Percentiles rank a stretch among this genome's conserved stretches.
Evolutionary conservation across 1,139 yeast genomes (phyloP).

Genomic region (Debaryomycetaceae sp.): DNA sequence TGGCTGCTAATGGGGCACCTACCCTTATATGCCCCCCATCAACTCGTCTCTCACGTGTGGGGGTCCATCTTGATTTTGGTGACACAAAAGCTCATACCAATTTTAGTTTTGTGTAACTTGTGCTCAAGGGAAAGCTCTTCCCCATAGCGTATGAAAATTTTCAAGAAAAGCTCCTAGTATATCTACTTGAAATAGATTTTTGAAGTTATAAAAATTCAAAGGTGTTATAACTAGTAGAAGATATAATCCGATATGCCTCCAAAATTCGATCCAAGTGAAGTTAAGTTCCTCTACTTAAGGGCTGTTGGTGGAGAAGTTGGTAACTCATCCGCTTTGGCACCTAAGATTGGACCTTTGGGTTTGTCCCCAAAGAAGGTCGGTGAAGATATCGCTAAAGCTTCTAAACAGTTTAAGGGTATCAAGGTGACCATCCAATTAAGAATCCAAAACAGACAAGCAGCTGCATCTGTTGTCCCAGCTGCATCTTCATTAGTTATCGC

Average conservation of each 20-base stretch:
- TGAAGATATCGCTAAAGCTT: slow-evolving; percentile 99
- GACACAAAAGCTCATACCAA: neutral
- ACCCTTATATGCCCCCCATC: too few species aligned
- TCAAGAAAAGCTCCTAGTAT: neutral
- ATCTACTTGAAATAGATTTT: neutral
- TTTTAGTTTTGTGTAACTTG: neutral
- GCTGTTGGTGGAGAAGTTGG: slow-evolving; percentile 99
- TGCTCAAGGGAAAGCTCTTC: neutral
- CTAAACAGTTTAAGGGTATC: slow-evolving; percentile 98
- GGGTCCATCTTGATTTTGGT: too few species aligned
- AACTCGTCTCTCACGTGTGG: too few species aligned
- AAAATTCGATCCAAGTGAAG: slow-evolving; percentile 98
- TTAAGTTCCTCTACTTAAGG: slow-evolving; percentile 97
- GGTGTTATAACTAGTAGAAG: slow-evolving; percentile 6
- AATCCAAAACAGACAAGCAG: slow-evolving; percentile 99
- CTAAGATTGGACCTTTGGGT: slow-evolving; percentile 99
- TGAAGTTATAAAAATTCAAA: slow-evolving; percentile 1
- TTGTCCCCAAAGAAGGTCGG: slow-evolving; percentile 99
- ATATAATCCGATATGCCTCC: slow-evolving; percentile 66
- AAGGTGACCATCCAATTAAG: slow-evolving; percentile 98
- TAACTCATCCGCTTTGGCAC: slow-evolving; percentile 99
- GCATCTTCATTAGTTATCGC: slow-evolving; percentile 99
- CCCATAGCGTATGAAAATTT: neutral
- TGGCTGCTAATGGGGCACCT: too few species aligned
- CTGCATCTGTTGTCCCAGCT: slow-evolving; percentile 98